Percentiles rank a stretch among this genome's conserved stretches.
Evolutionary conservation across 257 asterid species (phyloP).

Genomic region (Solanum chilense): DNA sequence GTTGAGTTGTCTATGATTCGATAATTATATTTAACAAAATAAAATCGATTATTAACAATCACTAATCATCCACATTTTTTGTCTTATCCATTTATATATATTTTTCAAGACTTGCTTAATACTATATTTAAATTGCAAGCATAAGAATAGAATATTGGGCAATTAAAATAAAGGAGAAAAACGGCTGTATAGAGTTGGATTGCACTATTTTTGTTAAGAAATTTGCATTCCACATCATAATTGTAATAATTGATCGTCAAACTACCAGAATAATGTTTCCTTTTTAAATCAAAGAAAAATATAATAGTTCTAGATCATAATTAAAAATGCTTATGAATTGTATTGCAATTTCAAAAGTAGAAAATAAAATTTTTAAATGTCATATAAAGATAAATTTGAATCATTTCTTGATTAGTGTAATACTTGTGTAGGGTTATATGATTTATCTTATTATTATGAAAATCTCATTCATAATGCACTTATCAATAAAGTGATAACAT

Average conservation of each 20-base stretch:
- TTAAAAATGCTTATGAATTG: background rate
- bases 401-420: background rate
- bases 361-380: background rate
- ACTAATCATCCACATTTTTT: background rate
- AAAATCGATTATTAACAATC: background rate
- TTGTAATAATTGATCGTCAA: background rate
- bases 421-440: background rate
- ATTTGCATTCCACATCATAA: background rate
- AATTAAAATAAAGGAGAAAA: background rate
- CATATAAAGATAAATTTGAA: background rate
- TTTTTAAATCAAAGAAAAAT: background rate
- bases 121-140: background rate
- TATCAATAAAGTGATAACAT: background rate
- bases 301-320: background rate
- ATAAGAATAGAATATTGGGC: background rate
- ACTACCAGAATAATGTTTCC: background rate
- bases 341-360: background rate
- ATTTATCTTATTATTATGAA: background rate
- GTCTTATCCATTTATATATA: background rate
- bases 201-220: background rate
- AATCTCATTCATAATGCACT: background rate
- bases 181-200: background rate
- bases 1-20: background rate
- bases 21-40: background rate
- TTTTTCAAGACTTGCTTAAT: background rate